phyloP scores from a whole-genome alignment of 2,329 filamentous ascomycete genomes.

The Cercospora canescens region DNA sequence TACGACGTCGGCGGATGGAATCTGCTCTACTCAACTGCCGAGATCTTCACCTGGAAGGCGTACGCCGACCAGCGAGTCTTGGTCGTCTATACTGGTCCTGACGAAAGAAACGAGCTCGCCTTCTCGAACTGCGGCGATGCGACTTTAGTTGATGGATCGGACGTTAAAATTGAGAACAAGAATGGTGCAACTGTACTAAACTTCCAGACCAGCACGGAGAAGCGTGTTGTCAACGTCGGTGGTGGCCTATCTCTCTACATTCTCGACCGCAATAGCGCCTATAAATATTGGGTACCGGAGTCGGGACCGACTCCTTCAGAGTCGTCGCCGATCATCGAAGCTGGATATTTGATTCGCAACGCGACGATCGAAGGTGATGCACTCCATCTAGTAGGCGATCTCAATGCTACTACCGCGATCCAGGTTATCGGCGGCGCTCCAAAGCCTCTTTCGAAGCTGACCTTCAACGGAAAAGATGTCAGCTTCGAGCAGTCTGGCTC shows the following conservation, averaged over 20 bases:
- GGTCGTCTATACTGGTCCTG: constrained; percentile 63
- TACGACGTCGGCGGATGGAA: constrained; percentile 62
- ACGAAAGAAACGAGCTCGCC: constrained; percentile 64
- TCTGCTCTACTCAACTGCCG: constrained; percentile 67
- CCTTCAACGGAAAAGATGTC: constrained; percentile 58
- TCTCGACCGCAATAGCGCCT: constrained; percentile 64
- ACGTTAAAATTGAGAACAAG: constrained; percentile 37
- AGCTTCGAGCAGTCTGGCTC: constrained; percentile 29
- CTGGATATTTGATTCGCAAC: constrained; percentile 64
- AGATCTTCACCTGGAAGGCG: constrained; percentile 68
- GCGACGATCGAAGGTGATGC: constrained; percentile 56
- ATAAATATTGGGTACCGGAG: constrained; percentile 68
- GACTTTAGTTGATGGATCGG: constrained; percentile 45
- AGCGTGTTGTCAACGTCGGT: constrained; percentile 54
- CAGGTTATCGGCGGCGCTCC: constrained; percentile 67
- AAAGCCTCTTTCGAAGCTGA: constrained; percentile 52
- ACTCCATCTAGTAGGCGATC: constrained; percentile 67
- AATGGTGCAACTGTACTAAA: constrained; percentile 51
- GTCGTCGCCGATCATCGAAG: constrained; percentile 59
- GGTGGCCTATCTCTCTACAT: constrained; percentile 57
- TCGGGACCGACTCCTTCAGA: constrained; percentile 36
- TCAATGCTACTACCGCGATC: constrained; percentile 67
- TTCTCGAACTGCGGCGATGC: constrained; percentile 40
- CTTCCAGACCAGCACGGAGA: constrained; percentile 58
- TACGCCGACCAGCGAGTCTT: constrained; percentile 61